Conservation (phyloP, 768 basidiomycete species). For the Ramaria rubella region DNA sequence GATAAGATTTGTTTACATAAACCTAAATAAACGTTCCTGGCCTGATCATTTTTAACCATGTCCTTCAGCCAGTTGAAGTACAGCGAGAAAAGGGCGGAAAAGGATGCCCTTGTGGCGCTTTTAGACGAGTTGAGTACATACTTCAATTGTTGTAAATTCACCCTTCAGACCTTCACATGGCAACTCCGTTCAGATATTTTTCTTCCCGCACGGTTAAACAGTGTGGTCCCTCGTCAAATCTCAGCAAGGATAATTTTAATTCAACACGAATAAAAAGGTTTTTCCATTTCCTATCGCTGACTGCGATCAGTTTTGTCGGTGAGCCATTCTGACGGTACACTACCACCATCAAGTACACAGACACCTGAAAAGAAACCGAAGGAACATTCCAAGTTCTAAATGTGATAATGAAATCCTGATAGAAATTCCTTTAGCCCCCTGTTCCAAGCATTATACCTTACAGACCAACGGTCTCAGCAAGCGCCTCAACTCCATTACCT, state of each 20-base stretch:
- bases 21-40: no score
- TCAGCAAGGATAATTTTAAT: not conserved
- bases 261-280: not conserved
- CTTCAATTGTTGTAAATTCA: not conserved
- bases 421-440: not conserved
- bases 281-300: not conserved
- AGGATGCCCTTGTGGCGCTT: not conserved
- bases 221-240: no score
- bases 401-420: not conserved
- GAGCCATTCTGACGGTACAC: no score
- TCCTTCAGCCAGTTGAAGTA: not conserved
- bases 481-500: not conserved
- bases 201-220: no score
- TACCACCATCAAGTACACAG: not conserved
- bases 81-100: slow-evolving; percentile 1
- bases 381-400: not conserved
- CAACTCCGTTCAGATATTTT: no score
- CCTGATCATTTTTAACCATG: not conserved
- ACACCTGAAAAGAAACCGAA: not conserved
- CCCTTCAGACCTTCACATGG: no score
- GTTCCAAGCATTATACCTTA: not conserved
- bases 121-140: not conserved
- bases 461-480: not conserved
- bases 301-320: not conserved
- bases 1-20: no score